Evolutionary conservation across 2,329 filamentous ascomycete genomes (phyloP).

Genomic region (Dothideomycetes sp.): DNA sequence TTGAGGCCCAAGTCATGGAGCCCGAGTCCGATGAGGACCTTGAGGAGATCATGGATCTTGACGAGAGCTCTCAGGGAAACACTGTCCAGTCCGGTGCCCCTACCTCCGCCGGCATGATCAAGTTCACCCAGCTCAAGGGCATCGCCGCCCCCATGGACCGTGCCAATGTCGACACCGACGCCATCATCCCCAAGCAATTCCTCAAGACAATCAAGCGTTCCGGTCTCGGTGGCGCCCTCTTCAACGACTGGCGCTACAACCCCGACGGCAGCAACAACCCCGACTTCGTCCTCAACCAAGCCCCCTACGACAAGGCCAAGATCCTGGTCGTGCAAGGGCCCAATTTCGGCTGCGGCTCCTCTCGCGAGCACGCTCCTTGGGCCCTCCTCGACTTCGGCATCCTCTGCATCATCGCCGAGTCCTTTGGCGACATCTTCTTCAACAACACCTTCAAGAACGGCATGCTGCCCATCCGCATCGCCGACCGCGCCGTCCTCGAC

Average conservation of each 20-base stretch:
- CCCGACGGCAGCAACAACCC: slow-evolving; percentile 61
- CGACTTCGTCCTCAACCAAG: slow-evolving; percentile 81
- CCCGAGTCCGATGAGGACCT: slow-evolving; percentile 51
- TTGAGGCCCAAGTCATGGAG: slow-evolving; percentile 47
- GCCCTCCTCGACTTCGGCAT: slow-evolving; percentile 94
- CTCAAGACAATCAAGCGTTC: slow-evolving; percentile 98
- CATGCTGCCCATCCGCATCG: slow-evolving; percentile 80
- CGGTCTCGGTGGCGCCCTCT: slow-evolving; percentile 77
- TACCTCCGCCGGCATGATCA: slow-evolving; percentile 57
- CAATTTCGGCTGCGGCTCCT: slow-evolving; percentile 92
- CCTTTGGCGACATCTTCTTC: slow-evolving; percentile 89
- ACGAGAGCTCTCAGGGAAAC: slow-evolving; percentile 59
- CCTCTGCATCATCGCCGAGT: slow-evolving; percentile 82
- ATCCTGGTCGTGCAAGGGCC: slow-evolving; percentile 83
- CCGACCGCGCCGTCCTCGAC: slow-evolving; percentile 54
- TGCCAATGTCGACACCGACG: slow-evolving; percentile 94
- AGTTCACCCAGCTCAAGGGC: slow-evolving; percentile 75
- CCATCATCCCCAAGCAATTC: slow-evolving; percentile 98
- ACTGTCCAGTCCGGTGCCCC: slow-evolving; percentile 39
- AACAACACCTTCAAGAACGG: slow-evolving; percentile 99
- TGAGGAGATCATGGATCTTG: slow-evolving; percentile 52
- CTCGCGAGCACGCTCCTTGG: slow-evolving; percentile 94
- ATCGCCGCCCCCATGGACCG: slow-evolving; percentile 80
- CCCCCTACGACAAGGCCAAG: slow-evolving; percentile 73
- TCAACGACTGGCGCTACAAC: slow-evolving; percentile 70